phyloP scores from a whole-genome alignment of 495 filamentous ascomycete genomes.

The Hyaloscypha hepaticicola region DNA sequence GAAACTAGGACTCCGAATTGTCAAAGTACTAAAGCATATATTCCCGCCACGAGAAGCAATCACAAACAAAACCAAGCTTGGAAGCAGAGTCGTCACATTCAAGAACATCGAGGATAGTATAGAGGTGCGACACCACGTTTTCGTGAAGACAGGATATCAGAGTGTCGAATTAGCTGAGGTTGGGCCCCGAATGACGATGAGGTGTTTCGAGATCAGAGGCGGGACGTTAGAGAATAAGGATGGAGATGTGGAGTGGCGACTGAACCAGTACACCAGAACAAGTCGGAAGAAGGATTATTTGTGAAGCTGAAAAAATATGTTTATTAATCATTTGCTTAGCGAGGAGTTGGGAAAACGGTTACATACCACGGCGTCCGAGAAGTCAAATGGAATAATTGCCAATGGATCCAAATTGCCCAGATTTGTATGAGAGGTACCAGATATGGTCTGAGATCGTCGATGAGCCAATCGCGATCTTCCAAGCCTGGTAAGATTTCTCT shows the following conservation, averaged over 20 bases:
- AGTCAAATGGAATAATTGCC: slow-evolving; percentile 16
- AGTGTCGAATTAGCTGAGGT: slow-evolving; percentile 94
- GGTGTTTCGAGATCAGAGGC: slow-evolving; percentile 87
- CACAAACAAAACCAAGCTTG: slow-evolving; percentile 63
- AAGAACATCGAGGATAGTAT: slow-evolving; percentile 93
- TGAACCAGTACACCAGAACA: slow-evolving; percentile 93
- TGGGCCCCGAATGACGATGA: slow-evolving; percentile 94
- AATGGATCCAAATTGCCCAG: slow-evolving; percentile 17
- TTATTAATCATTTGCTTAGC: slow-evolving; percentile 26
- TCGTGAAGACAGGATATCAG: slow-evolving; percentile 80
- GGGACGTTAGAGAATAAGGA: slow-evolving; percentile 95
- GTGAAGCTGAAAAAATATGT: slow-evolving; percentile 40
- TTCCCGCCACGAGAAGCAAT: slow-evolving; percentile 85
- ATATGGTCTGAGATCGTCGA: not conserved
- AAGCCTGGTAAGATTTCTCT: not conserved
- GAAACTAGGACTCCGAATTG: slow-evolving; percentile 75
- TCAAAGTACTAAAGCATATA: slow-evolving; percentile 90
- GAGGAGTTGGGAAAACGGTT: slow-evolving; percentile 28
- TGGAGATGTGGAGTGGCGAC: slow-evolving; percentile 93
- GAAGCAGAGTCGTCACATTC: slow-evolving; percentile 89
- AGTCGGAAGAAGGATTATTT: slow-evolving; percentile 91
- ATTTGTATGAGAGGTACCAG: slow-evolving; percentile 4
- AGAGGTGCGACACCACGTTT: slow-evolving; percentile 80
- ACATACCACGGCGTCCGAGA: slow-evolving; percentile 22
- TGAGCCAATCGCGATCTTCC: not conserved